Percentiles rank a stretch among this genome's conserved stretches.
These are phyloP conservation scores for Oryza longistaminata DNA, from an alignment of 176 grass and related monocot species.

Conservation along the genomic window DNA sequence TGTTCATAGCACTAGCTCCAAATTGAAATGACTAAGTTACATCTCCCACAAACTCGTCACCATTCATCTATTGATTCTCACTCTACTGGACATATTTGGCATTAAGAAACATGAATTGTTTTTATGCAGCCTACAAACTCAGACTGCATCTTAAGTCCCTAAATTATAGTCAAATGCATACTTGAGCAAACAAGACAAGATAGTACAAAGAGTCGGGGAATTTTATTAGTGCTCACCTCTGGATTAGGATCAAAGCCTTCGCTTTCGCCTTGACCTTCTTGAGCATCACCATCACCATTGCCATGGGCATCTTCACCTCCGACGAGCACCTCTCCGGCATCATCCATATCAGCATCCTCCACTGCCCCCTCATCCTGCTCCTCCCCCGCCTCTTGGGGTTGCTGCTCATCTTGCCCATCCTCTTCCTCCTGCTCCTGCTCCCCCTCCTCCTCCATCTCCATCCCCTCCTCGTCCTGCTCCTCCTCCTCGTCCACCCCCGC, in stretches of 20 bases:
- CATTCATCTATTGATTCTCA: neutral
- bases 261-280: conserved; percentile 57
- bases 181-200: neutral
- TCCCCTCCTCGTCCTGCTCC: neutral
- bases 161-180: neutral
- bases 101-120: neutral
- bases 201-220: neutral
- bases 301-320: conserved; percentile 1
- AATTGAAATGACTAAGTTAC: neutral
- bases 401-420: neutral
- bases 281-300: conserved; percentile 37
- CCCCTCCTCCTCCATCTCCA: neutral
- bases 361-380: conserved; percentile 43
- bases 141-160: neutral
- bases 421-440: neutral
- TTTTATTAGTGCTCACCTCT: conserved; percentile 31
- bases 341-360: conserved; percentile 49
- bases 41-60: neutral
- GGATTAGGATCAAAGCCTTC: conserved; percentile 46
- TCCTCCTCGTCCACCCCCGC: neutral
- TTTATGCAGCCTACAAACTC: neutral
- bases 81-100: neutral
- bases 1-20: neutral
- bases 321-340: conserved; percentile 37
- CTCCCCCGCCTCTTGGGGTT: neutral